Percentiles rank a stretch among this genome's conserved stretches.
Conservation (phyloP, 2,329 filamentous ascomycete genomes). For the Neoarthrinium moseri region DNA sequence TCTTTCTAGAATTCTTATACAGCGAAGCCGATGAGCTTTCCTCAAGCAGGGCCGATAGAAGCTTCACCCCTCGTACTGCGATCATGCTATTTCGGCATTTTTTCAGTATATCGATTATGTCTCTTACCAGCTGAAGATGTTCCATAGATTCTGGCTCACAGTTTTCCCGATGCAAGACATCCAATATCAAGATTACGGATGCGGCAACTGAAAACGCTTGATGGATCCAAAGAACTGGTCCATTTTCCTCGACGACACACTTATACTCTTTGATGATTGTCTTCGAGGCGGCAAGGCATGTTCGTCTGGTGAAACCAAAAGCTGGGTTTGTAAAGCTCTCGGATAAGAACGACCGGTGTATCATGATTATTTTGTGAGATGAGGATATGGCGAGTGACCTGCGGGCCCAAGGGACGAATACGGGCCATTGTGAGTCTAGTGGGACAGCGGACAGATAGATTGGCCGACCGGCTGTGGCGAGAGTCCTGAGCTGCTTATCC, state of each 20-base stretch:
- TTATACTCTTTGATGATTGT: slow-evolving; percentile 33
- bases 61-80: slow-evolving; percentile 33
- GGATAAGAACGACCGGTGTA: slow-evolving; percentile 35
- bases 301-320: slow-evolving; percentile 28
- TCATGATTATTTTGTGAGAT: slow-evolving; percentile 40
- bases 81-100: slow-evolving; percentile 35
- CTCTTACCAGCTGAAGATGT: slow-evolving; percentile 29
- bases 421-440: slow-evolving; percentile 25
- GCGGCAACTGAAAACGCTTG: slow-evolving; percentile 28
- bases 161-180: slow-evolving; percentile 25
- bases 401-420: slow-evolving; percentile 20
- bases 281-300: slow-evolving; percentile 35
- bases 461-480: slow-evolving; percentile 29
- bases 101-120: slow-evolving; percentile 29
- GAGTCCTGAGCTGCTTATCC: slow-evolving; percentile 30
- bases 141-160: slow-evolving; percentile 24
- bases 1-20: neutral
- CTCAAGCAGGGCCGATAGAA: slow-evolving; percentile 31
- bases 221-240: slow-evolving; percentile 24
- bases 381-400: slow-evolving; percentile 35
- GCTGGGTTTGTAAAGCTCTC: slow-evolving; percentile 29
- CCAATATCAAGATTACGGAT: slow-evolving; percentile 26
- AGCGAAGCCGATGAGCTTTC: neutral
- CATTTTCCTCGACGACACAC: slow-evolving; percentile 16
- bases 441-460: slow-evolving; percentile 24